A percentile compares a stretch with the other conserved stretches of the same genome.
Conservation (phyloP, 73 alveolate species). For the Paramecium sexaurelia region DNA sequence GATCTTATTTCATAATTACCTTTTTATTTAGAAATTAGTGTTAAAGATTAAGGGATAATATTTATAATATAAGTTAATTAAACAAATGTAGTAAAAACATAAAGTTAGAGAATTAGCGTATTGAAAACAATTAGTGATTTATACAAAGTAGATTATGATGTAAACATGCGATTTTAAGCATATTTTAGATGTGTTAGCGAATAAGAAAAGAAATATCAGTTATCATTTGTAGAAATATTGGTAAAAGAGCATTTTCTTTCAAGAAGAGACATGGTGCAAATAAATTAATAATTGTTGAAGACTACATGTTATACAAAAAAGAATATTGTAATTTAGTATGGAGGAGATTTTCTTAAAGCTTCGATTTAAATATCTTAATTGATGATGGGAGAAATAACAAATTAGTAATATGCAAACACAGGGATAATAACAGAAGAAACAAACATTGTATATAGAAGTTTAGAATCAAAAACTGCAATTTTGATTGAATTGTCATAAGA, state of each 20-base stretch:
- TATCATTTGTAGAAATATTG: neutral
- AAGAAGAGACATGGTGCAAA: conserved; percentile 13
- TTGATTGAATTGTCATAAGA: conserved; percentile 11
- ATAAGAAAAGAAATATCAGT: neutral
- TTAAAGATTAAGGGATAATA: neutral
- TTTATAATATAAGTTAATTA: neutral
- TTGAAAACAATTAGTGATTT: neutral
- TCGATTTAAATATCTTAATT: neutral
- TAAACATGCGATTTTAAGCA: conserved; percentile 15
- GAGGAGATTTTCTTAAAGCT: neutral
- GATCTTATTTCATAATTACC: neutral
- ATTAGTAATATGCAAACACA: neutral
- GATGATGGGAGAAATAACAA: neutral
- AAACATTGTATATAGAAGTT: neutral
- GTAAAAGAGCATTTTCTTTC: conserved; percentile 25
- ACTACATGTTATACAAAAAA: conserved; percentile 13
- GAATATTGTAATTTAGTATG: neutral
- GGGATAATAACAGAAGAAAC: conserved; percentile 45
- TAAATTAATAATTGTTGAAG: neutral
- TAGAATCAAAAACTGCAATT: neutral
- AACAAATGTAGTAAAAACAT: neutral
- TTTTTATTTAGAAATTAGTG: neutral
- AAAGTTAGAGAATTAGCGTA: neutral
- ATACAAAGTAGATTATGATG: conserved; percentile 31
- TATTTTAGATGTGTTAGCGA: neutral